These are phyloP conservation scores for Mucor lusitanicus DNA, from an alignment of 371 early-diverging fungal species.

Conservation along the genomic window DNA sequence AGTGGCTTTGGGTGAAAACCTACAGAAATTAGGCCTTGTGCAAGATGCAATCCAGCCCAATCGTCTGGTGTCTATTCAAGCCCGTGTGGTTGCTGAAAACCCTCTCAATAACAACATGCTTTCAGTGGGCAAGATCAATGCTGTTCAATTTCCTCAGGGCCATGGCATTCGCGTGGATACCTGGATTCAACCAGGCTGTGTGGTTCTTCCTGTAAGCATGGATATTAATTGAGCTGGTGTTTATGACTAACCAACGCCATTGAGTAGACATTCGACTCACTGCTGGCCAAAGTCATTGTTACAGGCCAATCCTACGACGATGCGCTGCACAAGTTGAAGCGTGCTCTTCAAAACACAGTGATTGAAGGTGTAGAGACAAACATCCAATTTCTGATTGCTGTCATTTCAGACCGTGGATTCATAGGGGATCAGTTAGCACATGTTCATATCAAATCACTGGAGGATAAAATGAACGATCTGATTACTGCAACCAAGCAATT, in stretches of 20 bases:
- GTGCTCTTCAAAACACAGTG: conserved; percentile 25
- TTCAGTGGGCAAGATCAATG: conserved; percentile 36
- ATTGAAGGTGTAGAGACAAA: conserved; percentile 43
- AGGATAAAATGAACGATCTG: conserved; percentile 24
- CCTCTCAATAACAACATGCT: conserved; percentile 41
- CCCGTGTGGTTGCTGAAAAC: conserved; percentile 46
- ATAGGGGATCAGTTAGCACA: conserved; percentile 13
- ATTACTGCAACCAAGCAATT: conserved; percentile 8
- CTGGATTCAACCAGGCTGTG: conserved; percentile 36
- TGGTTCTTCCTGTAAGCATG: conserved; percentile 35
- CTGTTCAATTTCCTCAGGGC: conserved; percentile 31
- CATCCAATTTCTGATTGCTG: conserved; percentile 30
- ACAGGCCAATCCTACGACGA: conserved; percentile 35
- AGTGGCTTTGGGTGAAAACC: conserved; percentile 33
- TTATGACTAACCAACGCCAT: neutral
- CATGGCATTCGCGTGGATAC: conserved; percentile 49
- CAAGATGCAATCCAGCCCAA: conserved; percentile 16
- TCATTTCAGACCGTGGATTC: conserved; percentile 20
- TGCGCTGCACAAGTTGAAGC: conserved; percentile 31
- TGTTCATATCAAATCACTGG: conserved; percentile 28
- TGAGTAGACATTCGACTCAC: conserved; percentile 40
- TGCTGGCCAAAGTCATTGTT: conserved; percentile 44
- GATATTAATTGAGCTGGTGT: neutral
- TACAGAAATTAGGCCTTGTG: conserved; percentile 16
- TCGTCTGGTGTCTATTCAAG: conserved; percentile 41